These are phyloP conservation scores for Agastache rugosa DNA, from an alignment of 257 asterid genomes.

Conservation along the genomic window DNA sequence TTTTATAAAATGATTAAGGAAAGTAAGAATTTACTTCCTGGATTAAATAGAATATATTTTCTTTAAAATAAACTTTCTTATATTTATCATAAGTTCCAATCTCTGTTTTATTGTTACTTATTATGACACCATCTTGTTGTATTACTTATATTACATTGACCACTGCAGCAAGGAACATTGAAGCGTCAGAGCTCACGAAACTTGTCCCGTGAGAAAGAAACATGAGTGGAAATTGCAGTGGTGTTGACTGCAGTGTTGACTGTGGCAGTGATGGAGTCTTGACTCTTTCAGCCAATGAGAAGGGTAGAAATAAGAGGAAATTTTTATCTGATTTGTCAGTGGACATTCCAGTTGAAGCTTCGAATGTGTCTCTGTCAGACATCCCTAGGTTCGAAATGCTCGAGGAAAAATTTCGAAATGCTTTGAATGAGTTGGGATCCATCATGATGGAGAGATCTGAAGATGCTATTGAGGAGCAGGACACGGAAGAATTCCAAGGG, in stretches of 20 bases:
- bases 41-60: not conserved
- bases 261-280: constrained; percentile 37
- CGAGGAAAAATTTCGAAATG: constrained; percentile 44
- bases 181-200: not conserved
- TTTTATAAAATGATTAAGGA: constrained; percentile 4
- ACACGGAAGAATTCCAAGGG: constrained; percentile 35
- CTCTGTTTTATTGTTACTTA: not conserved
- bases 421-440: constrained; percentile 45
- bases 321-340: constrained; percentile 49
- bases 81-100: not conserved
- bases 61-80: no score
- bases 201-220: constrained; percentile 1
- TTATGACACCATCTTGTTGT: constrained; percentile 14
- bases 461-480: constrained; percentile 35
- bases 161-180: not conserved
- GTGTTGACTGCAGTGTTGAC: constrained; percentile 27
- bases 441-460: constrained; percentile 38
- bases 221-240: constrained; percentile 51
- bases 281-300: constrained; percentile 39
- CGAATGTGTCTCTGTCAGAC: constrained; percentile 53
- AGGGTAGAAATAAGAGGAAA: constrained; percentile 74
- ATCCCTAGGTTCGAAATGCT: constrained; percentile 61
- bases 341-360: constrained; percentile 41
- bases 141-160: constrained; percentile 21
- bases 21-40: constrained; percentile 13